Evolutionary conservation across 345 rosid species (phyloP), one percentile per base, ranked within the genome.

Genomic region (Kernera saxatilis): DNA sequence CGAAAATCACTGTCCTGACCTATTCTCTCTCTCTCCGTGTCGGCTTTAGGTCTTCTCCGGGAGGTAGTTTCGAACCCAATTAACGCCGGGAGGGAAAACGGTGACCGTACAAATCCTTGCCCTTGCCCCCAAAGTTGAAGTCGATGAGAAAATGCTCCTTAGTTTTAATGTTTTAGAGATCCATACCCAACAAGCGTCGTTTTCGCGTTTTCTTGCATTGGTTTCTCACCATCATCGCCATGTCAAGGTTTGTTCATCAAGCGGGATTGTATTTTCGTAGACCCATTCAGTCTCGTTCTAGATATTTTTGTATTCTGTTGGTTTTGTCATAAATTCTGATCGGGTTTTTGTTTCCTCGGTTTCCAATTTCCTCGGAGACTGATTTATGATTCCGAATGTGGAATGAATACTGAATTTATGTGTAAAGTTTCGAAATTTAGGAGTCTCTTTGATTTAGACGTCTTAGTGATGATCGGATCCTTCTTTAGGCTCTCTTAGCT

Each of bases 91-190:
- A 37, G 22, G 25, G 22, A 25, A 1, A 35, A 61, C 70, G 65
- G 51, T 61, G 51, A 35, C 59, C 21, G 49, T n/a, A 3, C 33
- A 17, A 5, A 27, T 59, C 36, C 8, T 62, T 43, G n/a, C 29
- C 40, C 13, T 30, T 17, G 2, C 40, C n/a, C 23, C 49, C 21
- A 26, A 37, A 62, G 30, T 3, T 40, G 13, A 62, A 69, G 45
- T 70, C 79, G 22, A 76, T 76, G 79, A 76, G 79, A 76, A 76
- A 70, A 76, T 76, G 79, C 67, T 63, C 52, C 60, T 63, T 21
- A 5, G 12, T 36, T 18, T 12, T 7, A 35, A 69, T 70, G 71
- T 45, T 56, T 54, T 76, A 76, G 36, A 76, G 67, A 69, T 69
- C 75, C 59, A 45, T 29, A 46, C 37, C 27, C 58, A 43, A 21